These are phyloP conservation scores for Komagataella pseudopastoris DNA, from an alignment of 805 yeast species.

Conservation along the genomic window DNA sequence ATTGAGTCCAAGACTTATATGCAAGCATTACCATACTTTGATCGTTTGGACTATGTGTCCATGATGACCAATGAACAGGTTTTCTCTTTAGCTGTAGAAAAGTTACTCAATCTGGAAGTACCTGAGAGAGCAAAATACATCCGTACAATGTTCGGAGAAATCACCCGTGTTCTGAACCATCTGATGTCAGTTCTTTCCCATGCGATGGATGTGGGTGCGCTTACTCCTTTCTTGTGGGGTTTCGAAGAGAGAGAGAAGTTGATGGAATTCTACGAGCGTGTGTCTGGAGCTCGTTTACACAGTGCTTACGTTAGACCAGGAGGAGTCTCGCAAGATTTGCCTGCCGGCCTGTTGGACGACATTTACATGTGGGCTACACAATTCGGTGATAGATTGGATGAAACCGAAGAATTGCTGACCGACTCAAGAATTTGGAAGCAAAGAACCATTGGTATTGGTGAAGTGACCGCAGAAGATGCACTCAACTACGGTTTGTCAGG, in stretches of 20 bases:
- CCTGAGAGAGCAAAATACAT: conserved; percentile 79
- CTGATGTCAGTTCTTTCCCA: conserved; percentile 79
- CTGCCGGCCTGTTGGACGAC: conserved; percentile 77
- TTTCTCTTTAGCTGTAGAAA: conserved; percentile 73
- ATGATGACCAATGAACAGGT: conserved; percentile 91
- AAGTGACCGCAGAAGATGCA: conserved; percentile 77
- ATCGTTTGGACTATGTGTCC: conserved; percentile 70
- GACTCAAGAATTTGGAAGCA: conserved; percentile 90
- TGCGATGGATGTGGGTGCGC: conserved; percentile 91
- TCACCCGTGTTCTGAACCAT: conserved; percentile 74
- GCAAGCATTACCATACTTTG: conserved; percentile 84
- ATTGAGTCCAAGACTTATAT: conserved; percentile 77
- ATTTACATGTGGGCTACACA: conserved; percentile 95
- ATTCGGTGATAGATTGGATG: conserved; percentile 86
- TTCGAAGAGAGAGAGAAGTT: conserved; percentile 87
- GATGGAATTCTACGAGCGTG: conserved; percentile 88
- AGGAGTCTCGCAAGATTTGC: conserved; percentile 82
- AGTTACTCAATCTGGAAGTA: conserved; percentile 70
- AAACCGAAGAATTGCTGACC: conserved; percentile 77
- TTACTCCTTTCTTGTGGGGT: conserved; percentile 90
- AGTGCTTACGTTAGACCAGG: conserved; percentile 86
- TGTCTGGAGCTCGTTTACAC: conserved; percentile 82
- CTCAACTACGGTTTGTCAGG: conserved; percentile 71
- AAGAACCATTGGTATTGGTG: conserved; percentile 72
- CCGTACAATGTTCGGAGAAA: conserved; percentile 77